Base-by-base conservation (phyloP, 345 rosid genomes). In the Aquilaria yunnanensis region DNA sequence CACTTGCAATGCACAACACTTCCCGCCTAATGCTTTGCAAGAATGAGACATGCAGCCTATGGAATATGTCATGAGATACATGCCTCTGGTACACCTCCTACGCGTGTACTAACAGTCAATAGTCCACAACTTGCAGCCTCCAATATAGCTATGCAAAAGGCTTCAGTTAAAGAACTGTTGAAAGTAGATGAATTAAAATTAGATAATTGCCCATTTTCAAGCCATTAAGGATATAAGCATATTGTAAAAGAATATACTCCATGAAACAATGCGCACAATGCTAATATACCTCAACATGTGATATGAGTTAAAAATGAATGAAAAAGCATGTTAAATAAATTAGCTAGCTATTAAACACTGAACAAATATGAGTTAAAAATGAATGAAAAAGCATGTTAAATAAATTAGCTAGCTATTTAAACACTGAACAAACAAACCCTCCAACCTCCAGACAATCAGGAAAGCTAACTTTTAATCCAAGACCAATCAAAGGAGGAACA, bases 61-160 rank as follows among this genome's bases (percentile, higher is more conserved):
- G 43, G 52, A 54, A 9, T 33, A 12, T 48, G 11, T 43, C 29
- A 48, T 31, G 46, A 30, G 51, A 32, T 73, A 78, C 88, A 69
- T 75, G 71, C 97, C 97, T 94, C 97, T 0, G 97, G 99, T 51
- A 94, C 99, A 63, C 97, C 99, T 67, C 97, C 97, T 37, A 94
- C 97, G 47, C 91, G 88, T 61, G 99, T 88, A 66, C 97, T 94
- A 62, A 94, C 92, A 6, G 99, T 94, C 67, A 94, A 74, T 59
- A 94, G 76, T 71, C 99, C 96, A 60, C 97, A 90, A 76, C 99
- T 94, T 71, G 99, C 96, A 45, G 99, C 97, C 75, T 94, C 99
- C 67, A 94, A 77, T 63, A 90, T 90, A 68, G 99, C 96, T 72
- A 94, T 94, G 89, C 97, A 94, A 76, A 94, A 94, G 10, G 97